phyloP scores from a whole-genome alignment of 2,329 filamentous ascomycete species.

The Tolypocladium ovalisporum region DNA sequence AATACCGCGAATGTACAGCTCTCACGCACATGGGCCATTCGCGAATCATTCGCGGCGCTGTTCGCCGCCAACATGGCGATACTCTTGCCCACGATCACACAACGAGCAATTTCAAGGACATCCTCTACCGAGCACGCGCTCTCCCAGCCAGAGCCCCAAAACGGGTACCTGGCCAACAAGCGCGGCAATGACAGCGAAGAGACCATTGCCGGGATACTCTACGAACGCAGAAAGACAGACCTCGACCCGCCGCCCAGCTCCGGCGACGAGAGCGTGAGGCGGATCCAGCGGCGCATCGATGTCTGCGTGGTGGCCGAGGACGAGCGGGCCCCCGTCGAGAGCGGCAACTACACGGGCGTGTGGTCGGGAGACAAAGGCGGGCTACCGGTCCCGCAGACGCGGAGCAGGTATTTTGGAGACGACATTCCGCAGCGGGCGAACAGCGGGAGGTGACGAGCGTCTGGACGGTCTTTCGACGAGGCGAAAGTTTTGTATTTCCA shows the following conservation, averaged over 20 bases:
- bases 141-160: background rate
- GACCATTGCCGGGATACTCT: constrained; percentile 1
- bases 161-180: background rate
- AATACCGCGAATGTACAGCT: background rate
- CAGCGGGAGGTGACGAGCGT: background rate
- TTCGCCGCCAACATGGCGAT: background rate
- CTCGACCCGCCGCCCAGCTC: background rate
- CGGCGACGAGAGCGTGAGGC: background rate
- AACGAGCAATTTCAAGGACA: background rate
- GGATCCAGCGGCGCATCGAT: constrained; percentile 7
- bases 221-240: background rate
- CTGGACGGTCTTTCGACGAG: background rate
- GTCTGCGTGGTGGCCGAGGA: constrained; percentile 5
- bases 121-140: background rate
- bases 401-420: constrained; percentile 9
- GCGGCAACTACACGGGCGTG: constrained; percentile 11
- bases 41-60: constrained; percentile 1
- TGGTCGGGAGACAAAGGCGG: constrained; percentile 7
- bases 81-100: background rate
- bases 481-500: too few species aligned
- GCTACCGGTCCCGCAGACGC: constrained; percentile 2
- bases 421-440: constrained; percentile 8
- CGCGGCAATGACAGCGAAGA: constrained; percentile 4
- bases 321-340: constrained; percentile 1
- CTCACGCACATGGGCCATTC: background rate